These are phyloP conservation scores for Lactarius deliciosus DNA, from an alignment of 768 basidiomycete genomes.

Conservation along the genomic window DNA sequence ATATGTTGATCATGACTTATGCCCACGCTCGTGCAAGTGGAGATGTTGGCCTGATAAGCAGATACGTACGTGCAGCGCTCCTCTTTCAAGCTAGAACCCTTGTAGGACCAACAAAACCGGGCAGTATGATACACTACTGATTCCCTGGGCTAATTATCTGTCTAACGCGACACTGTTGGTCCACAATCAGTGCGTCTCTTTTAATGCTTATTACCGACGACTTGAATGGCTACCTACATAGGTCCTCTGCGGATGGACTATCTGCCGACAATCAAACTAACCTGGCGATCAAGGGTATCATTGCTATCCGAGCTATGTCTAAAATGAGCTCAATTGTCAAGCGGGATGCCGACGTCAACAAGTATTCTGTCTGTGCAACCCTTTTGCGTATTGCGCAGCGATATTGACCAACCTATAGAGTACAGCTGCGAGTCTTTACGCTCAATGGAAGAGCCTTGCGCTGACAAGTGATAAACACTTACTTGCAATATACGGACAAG, in stretches of 20 bases:
- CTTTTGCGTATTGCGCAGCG: background rate
- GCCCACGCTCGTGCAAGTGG: constrained; percentile 34
- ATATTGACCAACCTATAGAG: constrained; percentile 7
- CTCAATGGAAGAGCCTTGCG: constrained; percentile 23
- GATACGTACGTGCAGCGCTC: constrained; percentile 23
- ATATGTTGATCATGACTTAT: constrained; percentile 40
- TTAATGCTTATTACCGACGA: constrained; percentile 35
- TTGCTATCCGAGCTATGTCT: constrained; percentile 65
- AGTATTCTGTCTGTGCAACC: constrained; percentile 33
- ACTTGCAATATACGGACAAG: constrained; percentile 8
- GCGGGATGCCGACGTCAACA: constrained; percentile 22
- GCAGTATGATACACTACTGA: constrained; percentile 15
- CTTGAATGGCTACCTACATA: constrained; percentile 2
- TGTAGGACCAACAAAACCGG: background rate
- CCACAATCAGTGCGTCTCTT: constrained; percentile 50
- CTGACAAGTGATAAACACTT: constrained; percentile 11
- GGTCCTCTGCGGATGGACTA: background rate
- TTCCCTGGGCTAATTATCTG: constrained; percentile 37
- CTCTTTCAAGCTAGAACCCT: too few relatives aligned
- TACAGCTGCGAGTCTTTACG: constrained; percentile 2
- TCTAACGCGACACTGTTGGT: constrained; percentile 47
- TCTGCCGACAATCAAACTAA: constrained; percentile 58
- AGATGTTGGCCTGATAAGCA: constrained; percentile 32
- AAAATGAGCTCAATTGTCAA: constrained; percentile 44
- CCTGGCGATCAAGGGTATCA: constrained; percentile 70